These are phyloP conservation scores for Amauroascus verrucosus DNA, from an alignment of 2,329 filamentous ascomycete species.

Conservation along the genomic window DNA sequence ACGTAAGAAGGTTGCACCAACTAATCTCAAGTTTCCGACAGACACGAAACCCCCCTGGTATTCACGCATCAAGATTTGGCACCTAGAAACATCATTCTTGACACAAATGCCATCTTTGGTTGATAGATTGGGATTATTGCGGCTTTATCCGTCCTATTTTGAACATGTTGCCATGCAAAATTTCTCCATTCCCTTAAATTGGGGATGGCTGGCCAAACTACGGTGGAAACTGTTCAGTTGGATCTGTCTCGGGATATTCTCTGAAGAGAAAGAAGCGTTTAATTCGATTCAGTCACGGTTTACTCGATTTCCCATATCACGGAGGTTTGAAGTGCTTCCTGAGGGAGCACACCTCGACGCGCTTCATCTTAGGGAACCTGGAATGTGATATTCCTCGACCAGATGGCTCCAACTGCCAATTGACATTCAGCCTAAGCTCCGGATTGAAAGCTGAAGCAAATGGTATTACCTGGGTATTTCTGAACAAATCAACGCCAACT, in stretches of 20 bases:
- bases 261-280: constrained; percentile 8
- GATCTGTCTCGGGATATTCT: constrained; percentile 11
- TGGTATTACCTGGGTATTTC: no score
- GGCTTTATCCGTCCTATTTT: constrained; percentile 16
- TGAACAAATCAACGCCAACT: no score
- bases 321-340: constrained; percentile 8
- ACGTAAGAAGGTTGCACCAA: constrained; percentile 8
- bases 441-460: no score
- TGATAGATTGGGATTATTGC: constrained; percentile 15
- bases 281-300: constrained; percentile 1
- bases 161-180: constrained; percentile 16
- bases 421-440: background rate
- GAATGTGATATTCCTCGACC: constrained; percentile 3
- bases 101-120: constrained; percentile 16
- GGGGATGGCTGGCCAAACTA: constrained; percentile 5
- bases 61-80: constrained; percentile 29
- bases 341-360: background rate
- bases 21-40: constrained; percentile 17
- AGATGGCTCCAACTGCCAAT: background rate
- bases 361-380: constrained; percentile 7
- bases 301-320: constrained; percentile 4
- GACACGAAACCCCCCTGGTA: constrained; percentile 15
- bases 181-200: constrained; percentile 9
- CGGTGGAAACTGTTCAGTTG: constrained; percentile 13
- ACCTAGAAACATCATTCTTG: constrained; percentile 24